Evolutionary conservation across 768 basidiomycete genomes (phyloP), one percentile per base, ranked within the genome.

Genomic region (Tylopilus subfusipes): DNA sequence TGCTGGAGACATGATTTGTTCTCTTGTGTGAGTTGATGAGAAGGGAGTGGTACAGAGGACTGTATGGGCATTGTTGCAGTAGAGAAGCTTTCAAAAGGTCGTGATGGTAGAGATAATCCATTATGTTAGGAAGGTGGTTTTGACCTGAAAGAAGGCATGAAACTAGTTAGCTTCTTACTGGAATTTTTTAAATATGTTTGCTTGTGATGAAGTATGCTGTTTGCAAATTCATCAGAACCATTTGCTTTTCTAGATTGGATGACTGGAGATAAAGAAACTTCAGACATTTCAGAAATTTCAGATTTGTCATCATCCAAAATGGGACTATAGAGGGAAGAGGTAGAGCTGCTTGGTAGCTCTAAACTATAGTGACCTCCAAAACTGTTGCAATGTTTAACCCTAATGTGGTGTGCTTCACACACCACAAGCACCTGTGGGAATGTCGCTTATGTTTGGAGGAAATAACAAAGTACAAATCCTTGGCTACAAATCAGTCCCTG

Each of bases 21-120:
- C 19, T 64, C 65, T 9, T 57, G 55, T 3, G 52, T 30, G 3
- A 38, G 5, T 9, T 57, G 68, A 18, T 70, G 68, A 25, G 79
- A 70, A 11, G 79, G 77, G 19, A 76, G 76, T 25, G 70, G 72
- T 18, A 69, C 63, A 13, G 55, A 64, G 2, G 60, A 50, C 18
- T 59, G 56, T 34, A 66, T 57, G 18, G 62, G 51, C 8, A 62
- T 61, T 7, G 59, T 29, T 9, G 27, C 12, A 2, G 38, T 4
- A 18, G 63, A 43, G 14, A 56, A 43, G 9, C 42, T 1, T 0
- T 64, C 54, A 1, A 47, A 18, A 5, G 18, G 18, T 31, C 25
- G 33, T 4, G 30, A 34, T 19, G 40, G 30, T n/a, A 40, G 3
- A 6, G 56, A 34, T 12, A 54, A 24, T 10, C 53, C 50, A 14